Base-by-base conservation (phyloP, 306 rosid species). In the Sechiopsis laciniata region DNA sequence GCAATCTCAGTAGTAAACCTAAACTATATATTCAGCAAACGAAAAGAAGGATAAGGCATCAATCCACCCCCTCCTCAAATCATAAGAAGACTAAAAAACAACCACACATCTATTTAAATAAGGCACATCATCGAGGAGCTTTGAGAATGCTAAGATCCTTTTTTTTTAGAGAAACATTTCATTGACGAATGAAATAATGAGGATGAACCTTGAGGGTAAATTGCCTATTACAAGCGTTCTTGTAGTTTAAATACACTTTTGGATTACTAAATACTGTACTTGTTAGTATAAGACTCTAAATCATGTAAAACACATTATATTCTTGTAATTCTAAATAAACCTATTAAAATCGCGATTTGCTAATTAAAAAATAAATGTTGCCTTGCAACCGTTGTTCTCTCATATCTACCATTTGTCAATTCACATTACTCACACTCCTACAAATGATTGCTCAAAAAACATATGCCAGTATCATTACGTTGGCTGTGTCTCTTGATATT, bases 11-110 rank as follows among this genome's bases (percentile, higher is more conserved):
- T 20, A 45, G 12, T 46, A 19, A 48, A 6, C 46, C 46, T 40
- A 40, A 40, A 40, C 46, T 40, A 40, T 40, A 40, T 40, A 40
- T 65, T 65, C 9, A 17, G n/a, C 2, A 10, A 19, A 68, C 56
- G 56, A 68, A 68, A 42, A 9, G 56, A 67, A 46, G 12, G 56
- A 68, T 67, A 11, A 11, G 35, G 12, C 19, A 67, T 46, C 72
- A 8, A 42, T 19, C 10, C 55, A 54, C n/a, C 19, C 16, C 29
- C 29, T 26, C 29, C 2, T 2, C 29, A 26, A 26, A 26, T 26
- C 29, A 26, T 26, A 26, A 26, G 29, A 26, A 26, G 29, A 26
- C 29, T 26, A 26, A 26, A 26, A 26, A 26, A 26, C 54, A n/a
- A 45, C 69, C 48, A 16, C 5, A 8, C 8, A 8, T 65, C 11